Percentiles rank a stretch among this genome's conserved stretches.
These are phyloP conservation scores for Pyrus bretschneideri DNA, from an alignment of 306 rosid species.

Conservation along the genomic window DNA sequence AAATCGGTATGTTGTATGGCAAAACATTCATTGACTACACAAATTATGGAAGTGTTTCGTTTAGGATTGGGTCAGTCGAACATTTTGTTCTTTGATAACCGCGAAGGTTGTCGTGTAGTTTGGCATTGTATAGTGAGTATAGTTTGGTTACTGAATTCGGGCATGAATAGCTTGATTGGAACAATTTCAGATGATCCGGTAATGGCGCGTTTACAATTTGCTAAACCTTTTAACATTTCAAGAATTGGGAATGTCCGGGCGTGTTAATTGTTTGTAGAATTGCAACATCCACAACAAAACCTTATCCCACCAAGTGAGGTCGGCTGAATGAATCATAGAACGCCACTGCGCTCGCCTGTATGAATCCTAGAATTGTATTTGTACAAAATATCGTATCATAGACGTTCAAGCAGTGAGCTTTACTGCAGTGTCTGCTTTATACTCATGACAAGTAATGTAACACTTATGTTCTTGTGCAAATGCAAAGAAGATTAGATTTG, in stretches of 20 bases:
- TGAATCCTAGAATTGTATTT: neutral
- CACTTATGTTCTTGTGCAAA: no score
- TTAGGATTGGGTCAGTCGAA: neutral
- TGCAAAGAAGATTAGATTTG: no score
- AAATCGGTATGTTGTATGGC: neutral
- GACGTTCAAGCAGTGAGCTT: neutral
- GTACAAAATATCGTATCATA: neutral
- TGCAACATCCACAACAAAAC: neutral
- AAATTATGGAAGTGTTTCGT: neutral
- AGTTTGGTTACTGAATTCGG: neutral
- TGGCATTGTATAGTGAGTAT: neutral
- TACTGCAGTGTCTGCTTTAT: neutral
- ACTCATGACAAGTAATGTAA: no score
- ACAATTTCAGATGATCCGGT: neutral
- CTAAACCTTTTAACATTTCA: neutral
- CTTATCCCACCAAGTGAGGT: no score
- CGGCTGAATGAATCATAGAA: no score
- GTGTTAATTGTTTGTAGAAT: neutral
- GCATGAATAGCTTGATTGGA: neutral
- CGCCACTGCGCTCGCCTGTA: no score
- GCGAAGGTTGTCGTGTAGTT: neutral
- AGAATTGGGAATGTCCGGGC: neutral
- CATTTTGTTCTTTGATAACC: neutral
- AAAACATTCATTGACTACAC: neutral
- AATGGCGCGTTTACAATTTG: neutral